These are phyloP conservation scores for Elymus sibiricus DNA, from an alignment of 176 grass and related monocot species.

Conservation along the genomic window DNA sequence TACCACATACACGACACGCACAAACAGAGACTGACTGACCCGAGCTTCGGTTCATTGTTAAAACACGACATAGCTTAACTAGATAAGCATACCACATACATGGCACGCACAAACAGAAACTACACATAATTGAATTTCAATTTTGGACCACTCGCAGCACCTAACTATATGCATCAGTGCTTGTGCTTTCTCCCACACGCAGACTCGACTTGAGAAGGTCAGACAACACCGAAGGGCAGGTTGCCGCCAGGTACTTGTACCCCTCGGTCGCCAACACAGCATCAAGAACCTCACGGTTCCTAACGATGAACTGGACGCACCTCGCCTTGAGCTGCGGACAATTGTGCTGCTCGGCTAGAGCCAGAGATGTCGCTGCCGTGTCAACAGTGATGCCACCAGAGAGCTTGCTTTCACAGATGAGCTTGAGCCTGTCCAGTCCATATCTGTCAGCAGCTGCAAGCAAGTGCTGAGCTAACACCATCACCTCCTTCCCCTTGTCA, in stretches of 20 bases:
- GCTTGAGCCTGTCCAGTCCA: constrained; percentile 28
- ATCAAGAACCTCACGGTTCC: background rate
- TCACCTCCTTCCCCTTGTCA: background rate
- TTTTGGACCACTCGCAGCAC: too few species aligned
- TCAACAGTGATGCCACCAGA: constrained; percentile 18
- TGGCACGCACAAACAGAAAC: background rate
- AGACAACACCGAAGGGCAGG: background rate
- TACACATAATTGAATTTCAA: background rate
- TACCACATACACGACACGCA: background rate
- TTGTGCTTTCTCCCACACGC: background rate
- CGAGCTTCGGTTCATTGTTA: background rate
- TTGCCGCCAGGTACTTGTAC: background rate
- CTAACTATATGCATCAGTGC: background rate
- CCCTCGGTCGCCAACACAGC: background rate
- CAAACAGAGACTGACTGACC: background rate
- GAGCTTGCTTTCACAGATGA: constrained; percentile 35
- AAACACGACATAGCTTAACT: background rate
- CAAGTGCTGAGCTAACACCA: background rate
- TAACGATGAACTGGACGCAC: constrained; percentile 40
- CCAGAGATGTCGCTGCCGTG: constrained; percentile 34
- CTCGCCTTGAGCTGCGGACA: constrained; percentile 38
- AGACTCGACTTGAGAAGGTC: background rate
- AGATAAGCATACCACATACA: background rate
- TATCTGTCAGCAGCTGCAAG: constrained; percentile 45
- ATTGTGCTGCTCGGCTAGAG: constrained; percentile 42